Evolutionary conservation across 1,284 basidiomycete genomes (phyloP).

Genomic region (Apiotrichum brassicae): DNA sequence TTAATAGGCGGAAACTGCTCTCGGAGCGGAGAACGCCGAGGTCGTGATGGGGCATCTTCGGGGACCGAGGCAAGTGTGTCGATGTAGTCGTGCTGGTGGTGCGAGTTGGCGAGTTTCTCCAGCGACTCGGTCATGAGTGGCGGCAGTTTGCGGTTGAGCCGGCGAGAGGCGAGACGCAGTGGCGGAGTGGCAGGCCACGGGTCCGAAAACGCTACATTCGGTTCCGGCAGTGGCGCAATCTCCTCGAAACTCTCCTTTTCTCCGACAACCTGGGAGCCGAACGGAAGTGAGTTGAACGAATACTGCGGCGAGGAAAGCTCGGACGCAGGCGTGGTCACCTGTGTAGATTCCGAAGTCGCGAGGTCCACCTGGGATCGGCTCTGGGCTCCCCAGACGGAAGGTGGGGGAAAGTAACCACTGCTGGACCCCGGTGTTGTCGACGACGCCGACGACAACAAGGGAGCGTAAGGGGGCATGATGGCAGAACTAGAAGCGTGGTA

Average conservation of each 20-base stretch:
- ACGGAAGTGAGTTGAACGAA: no score
- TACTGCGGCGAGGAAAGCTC: no score
- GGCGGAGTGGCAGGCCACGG: background rate
- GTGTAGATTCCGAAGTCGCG: background rate
- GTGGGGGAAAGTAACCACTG: background rate
- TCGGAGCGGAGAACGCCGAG: background rate
- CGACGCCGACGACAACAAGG: no score
- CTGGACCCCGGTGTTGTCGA: no score
- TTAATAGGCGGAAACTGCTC: background rate
- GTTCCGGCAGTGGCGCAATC: no score
- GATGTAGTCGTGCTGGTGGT: constrained; percentile 4
- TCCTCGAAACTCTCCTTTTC: no score
- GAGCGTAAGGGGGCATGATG: no score
- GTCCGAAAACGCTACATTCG: no score
- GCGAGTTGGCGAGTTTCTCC: constrained; percentile 17
- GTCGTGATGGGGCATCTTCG: background rate
- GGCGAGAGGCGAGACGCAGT: background rate
- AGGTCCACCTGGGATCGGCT: background rate
- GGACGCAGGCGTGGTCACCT: no score
- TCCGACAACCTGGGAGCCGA: no score
- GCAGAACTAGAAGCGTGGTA: no score
- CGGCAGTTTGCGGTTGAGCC: constrained; percentile 29
- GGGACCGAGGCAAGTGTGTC: constrained; percentile 1
- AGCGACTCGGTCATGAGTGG: constrained; percentile 30
- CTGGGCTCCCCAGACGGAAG: constrained; percentile 1